Percentiles rank a stretch among this genome's conserved stretches.
These are phyloP conservation scores for Arthrocladium fulminans DNA, from an alignment of 2,329 filamentous ascomycete species.

Conservation along the genomic window DNA sequence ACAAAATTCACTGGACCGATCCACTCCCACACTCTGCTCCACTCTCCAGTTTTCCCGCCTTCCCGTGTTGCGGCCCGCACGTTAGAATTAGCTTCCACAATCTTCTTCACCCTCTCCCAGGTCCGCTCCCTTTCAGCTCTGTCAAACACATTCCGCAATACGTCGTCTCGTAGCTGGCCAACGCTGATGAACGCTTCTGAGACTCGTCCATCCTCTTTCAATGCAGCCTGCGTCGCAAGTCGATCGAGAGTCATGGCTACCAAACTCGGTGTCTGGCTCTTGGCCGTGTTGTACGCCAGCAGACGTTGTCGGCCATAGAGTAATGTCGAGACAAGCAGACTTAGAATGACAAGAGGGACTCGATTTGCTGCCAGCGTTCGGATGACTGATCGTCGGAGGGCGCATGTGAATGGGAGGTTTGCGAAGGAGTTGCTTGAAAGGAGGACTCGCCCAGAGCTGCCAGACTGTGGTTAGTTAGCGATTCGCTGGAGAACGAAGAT, in stretches of 20 bases:
- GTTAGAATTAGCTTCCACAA: conserved; percentile 92
- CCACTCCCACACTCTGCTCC: conserved; percentile 61
- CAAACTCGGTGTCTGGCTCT: conserved; percentile 67
- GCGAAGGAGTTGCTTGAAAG: conserved; percentile 85
- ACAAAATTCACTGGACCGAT: conserved; percentile 48
- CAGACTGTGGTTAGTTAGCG: conserved; percentile 21
- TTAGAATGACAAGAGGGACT: conserved; percentile 42
- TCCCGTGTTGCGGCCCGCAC: conserved; percentile 68
- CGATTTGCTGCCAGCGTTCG: conserved; percentile 43
- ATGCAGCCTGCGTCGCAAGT: conserved; percentile 71
- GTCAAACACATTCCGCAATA: conserved; percentile 72
- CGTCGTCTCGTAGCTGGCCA: conserved; percentile 82
- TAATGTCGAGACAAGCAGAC: conserved; percentile 37
- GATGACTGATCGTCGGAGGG: conserved; percentile 39
- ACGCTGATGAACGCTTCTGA: conserved; percentile 76
- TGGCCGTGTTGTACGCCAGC: conserved; percentile 54
- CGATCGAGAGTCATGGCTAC: conserved; percentile 78
- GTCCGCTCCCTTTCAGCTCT: conserved; percentile 66
- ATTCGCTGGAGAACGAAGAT: conserved; percentile 14
- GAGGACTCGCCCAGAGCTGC: conserved; percentile 49
- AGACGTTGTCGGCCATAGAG: conserved; percentile 59
- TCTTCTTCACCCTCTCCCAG: conserved; percentile 71
- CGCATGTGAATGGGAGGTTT: conserved; percentile 71
- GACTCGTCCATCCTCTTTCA: conserved; percentile 58
- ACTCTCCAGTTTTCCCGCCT: conserved; percentile 43